Evolutionary conservation across 495 filamentous ascomycete species (phyloP).

Genomic region (Penicillium malachiteum): DNA sequence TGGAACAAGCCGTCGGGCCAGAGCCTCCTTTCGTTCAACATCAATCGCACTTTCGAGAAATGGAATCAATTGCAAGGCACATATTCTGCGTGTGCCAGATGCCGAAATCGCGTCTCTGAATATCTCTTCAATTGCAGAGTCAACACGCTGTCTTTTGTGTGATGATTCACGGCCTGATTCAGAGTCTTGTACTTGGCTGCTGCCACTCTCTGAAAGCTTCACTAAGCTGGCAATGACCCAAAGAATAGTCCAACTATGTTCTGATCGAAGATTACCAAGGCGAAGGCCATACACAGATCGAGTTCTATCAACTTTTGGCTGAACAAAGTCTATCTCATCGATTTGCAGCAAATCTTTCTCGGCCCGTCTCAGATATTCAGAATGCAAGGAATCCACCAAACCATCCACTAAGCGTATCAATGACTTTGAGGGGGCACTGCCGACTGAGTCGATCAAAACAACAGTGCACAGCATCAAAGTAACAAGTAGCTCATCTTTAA

Average conservation of each 20-base stretch:
- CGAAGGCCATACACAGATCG: conserved; percentile 38
- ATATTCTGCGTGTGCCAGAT: conserved; percentile 56
- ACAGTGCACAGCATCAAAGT: conserved; percentile 61
- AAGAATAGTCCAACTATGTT: conserved; percentile 48
- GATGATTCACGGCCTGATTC: conserved; percentile 21
- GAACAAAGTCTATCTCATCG: conserved; percentile 66
- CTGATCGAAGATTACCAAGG: conserved; percentile 42
- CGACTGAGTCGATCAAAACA: conserved; percentile 28
- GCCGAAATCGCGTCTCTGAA: conserved; percentile 58
- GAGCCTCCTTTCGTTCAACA: conserved; percentile 40
- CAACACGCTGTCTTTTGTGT: conserved; percentile 62
- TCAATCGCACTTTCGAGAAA: conserved; percentile 55
- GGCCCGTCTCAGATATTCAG: conserved; percentile 69
- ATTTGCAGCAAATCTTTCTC: conserved; percentile 73
- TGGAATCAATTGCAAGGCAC: conserved; percentile 74
- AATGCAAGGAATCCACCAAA: conserved; percentile 60
- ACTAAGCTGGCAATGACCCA: conserved; percentile 40
- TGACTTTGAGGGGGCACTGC: conserved; percentile 29
- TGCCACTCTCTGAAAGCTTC: conserved; percentile 29
- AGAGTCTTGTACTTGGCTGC: conserved; percentile 9
- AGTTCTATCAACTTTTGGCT: conserved; percentile 15
- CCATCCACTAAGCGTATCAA: conserved; percentile 44
- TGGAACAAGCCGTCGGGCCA: conserved; percentile 48
- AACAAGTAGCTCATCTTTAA: conserved; percentile 72
- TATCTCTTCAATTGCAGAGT: conserved; percentile 57